Evolutionary conservation across 805 yeast genomes (phyloP).

Genomic region (Starmerella asiatica): DNA sequence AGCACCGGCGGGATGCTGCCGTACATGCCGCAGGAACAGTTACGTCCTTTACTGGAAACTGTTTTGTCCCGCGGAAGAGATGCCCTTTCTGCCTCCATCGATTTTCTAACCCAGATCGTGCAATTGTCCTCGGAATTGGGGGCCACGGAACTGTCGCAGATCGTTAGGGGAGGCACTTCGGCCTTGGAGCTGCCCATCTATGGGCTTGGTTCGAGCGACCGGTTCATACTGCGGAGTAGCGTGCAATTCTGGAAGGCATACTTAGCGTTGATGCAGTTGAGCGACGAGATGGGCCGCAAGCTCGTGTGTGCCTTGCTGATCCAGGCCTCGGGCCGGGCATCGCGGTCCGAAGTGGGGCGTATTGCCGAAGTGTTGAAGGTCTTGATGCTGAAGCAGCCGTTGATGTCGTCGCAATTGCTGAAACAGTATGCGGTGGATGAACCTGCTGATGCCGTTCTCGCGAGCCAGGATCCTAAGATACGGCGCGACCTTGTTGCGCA

Average conservation of each 20-base stretch:
- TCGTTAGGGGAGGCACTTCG: constrained; percentile 14
- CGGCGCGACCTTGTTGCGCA: constrained; percentile 23
- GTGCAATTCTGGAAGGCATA: constrained; percentile 44
- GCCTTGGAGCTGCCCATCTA: constrained; percentile 29
- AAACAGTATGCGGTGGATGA: constrained; percentile 11
- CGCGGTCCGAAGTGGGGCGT: constrained; percentile 34
- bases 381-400: constrained; percentile 20
- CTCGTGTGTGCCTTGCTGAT: constrained; percentile 29
- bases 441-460: constrained; percentile 11
- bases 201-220: constrained; percentile 37
- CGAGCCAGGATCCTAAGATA: constrained; percentile 10
- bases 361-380: constrained; percentile 32
- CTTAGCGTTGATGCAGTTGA: constrained; percentile 20
- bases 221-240: constrained; percentile 40
- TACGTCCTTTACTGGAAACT: not conserved
- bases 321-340: constrained; percentile 30
- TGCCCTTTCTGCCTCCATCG: not conserved
- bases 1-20: not conserved
- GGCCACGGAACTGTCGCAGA: not conserved
- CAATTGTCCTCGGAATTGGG: not conserved
- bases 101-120: constrained; percentile 21
- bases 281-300: constrained; percentile 22
- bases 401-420: constrained; percentile 10
- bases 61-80: not conserved
- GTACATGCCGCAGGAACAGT: not conserved